phyloP scores from a whole-genome alignment of 805 yeast genomes.

The Zygosaccharomyces kombuchaensis region DNA sequence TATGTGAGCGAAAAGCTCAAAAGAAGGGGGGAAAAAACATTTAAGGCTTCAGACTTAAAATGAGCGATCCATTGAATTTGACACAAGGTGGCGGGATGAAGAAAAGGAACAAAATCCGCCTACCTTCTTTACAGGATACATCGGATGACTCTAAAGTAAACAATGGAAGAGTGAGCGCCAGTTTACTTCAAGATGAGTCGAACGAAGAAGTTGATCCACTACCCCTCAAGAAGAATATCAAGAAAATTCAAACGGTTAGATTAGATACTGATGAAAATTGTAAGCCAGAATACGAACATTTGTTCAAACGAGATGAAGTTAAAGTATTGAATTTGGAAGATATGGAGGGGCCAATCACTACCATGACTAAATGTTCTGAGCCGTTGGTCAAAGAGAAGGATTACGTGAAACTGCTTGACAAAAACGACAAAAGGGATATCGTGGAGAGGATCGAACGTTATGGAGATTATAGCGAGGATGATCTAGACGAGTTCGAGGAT shows the following conservation, averaged over 20 bases:
- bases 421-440: constrained; percentile 28
- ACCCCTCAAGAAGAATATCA: constrained; percentile 6
- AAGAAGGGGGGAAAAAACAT: no score
- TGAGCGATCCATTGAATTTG: no score
- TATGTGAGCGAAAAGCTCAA: background rate
- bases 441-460: constrained; percentile 20
- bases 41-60: no score
- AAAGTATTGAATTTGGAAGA: constrained; percentile 22
- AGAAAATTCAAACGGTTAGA: background rate
- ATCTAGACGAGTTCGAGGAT: constrained; percentile 23
- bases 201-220: constrained; percentile 8
- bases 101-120: constrained; percentile 13
- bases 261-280: background rate
- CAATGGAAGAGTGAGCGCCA: background rate
- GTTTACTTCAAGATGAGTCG: constrained; percentile 8
- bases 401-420: constrained; percentile 25
- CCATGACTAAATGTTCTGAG: background rate
- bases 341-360: constrained; percentile 5
- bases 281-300: constrained; percentile 4
- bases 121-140: constrained; percentile 2
- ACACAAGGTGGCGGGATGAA: background rate
- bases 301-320: constrained; percentile 8
- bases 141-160: background rate
- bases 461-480: constrained; percentile 18
- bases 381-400: constrained; percentile 18